These are phyloP conservation scores for Kregervanrija delftensis DNA, from an alignment of 805 yeast species.

Conservation along the genomic window DNA sequence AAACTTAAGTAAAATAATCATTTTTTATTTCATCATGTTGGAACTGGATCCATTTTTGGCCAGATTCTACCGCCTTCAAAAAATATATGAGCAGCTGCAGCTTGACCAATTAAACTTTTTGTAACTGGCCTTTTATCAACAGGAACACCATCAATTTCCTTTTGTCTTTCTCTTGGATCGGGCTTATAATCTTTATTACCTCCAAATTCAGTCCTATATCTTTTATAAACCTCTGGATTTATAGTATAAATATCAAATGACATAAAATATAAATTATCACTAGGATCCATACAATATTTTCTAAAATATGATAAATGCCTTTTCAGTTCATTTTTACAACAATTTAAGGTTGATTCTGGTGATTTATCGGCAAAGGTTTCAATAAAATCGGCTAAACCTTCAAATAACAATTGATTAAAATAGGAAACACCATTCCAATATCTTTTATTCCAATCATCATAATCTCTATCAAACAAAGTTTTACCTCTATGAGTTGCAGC, in stretches of 20 bases:
- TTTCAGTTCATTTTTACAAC: constrained; percentile 34
- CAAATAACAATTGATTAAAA: constrained; percentile 57
- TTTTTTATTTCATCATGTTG: neutral
- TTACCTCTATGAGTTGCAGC: constrained; percentile 53
- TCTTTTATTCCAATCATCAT: constrained; percentile 40
- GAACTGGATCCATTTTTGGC: constrained; percentile 29
- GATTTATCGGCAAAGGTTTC: constrained; percentile 33
- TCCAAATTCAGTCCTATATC: constrained; percentile 48
- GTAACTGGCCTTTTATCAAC: constrained; percentile 28
- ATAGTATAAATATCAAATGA: constrained; percentile 52
- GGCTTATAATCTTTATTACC: constrained; percentile 45
- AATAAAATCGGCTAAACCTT: constrained; percentile 62
- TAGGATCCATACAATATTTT: constrained; percentile 49
- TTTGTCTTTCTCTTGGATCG: constrained; percentile 44
- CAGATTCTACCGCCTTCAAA: constrained; percentile 59
- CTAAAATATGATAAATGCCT: constrained; percentile 53
- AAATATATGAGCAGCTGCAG: constrained; percentile 62
- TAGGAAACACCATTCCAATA: constrained; percentile 61
- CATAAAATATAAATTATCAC: constrained; percentile 54
- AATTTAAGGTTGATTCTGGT: constrained; percentile 27
- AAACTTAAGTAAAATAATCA: neutral
- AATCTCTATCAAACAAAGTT: constrained; percentile 59
- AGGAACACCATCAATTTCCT: constrained; percentile 28
- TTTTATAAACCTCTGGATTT: constrained; percentile 42
- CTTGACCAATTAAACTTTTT: constrained; percentile 49